Conservation (phyloP, 73 alveolate species). For the Tetrahymena malaccensis region DNA sequence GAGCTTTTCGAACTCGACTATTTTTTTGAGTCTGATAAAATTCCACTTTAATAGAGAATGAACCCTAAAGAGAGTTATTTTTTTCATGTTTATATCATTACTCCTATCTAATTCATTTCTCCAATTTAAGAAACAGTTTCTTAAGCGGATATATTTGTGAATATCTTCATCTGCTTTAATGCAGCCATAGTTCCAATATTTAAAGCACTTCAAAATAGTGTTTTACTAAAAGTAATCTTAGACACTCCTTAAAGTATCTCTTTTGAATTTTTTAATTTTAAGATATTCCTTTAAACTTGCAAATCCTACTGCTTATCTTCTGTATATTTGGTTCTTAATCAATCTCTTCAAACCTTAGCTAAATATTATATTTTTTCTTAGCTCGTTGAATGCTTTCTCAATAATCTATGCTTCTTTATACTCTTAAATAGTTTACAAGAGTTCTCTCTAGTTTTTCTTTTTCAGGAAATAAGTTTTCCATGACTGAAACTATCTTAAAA, state of each 20-base stretch:
- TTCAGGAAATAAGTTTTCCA: not conserved
- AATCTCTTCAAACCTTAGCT: not conserved
- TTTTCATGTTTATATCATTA: not conserved
- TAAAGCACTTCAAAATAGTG: not conserved
- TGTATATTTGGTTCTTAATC: not conserved
- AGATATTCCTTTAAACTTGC: not conserved
- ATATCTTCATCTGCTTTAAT: not conserved
- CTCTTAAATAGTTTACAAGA: not conserved
- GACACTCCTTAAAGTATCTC: not conserved
- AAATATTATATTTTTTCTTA: not conserved
- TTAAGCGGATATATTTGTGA: not conserved
- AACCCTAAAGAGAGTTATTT: not conserved
- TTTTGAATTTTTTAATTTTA: not conserved
- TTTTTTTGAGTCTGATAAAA: not conserved
- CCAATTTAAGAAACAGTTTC: not conserved
- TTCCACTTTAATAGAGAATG: not conserved
- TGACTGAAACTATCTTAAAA: not conserved
- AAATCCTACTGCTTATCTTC: not conserved
- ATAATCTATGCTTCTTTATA: not conserved
- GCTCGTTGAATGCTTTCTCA: not conserved
- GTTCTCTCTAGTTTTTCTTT: not conserved
- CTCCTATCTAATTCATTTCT: not conserved
- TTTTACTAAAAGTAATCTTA: not conserved
- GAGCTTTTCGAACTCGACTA: not conserved
- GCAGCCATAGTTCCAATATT: not conserved